A percentile compares a stretch with the other conserved stretches of the same genome.
Conservation (phyloP, 1,284 basidiomycete genomes). For the Coniophora puteana region DNA sequence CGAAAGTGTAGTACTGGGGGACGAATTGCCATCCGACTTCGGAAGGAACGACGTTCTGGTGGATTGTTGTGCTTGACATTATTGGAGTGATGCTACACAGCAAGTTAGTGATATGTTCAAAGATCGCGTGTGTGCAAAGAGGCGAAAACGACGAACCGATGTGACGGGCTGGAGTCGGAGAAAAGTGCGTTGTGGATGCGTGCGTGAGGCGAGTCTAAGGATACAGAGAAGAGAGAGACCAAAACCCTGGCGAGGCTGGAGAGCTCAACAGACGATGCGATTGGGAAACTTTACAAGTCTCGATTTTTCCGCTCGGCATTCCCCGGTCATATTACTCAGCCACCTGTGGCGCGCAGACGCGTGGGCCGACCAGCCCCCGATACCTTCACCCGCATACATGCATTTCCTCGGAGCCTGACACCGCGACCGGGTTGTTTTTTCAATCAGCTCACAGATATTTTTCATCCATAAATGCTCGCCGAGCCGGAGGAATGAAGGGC, state of each 20-base stretch:
- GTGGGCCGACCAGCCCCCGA: too few species aligned
- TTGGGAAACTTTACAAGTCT: constrained; percentile 10
- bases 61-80: constrained; percentile 30
- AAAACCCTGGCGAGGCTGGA: constrained; percentile 12
- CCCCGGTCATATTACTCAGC: constrained; percentile 30
- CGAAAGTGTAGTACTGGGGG: constrained; percentile 95
- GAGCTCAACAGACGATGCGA: constrained; percentile 20
- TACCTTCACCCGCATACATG: too few species aligned
- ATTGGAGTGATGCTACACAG: constrained; percentile 26
- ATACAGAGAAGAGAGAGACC: constrained; percentile 29
- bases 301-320: constrained; percentile 28
- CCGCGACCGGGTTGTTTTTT: too few species aligned
- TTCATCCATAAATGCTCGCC: too few species aligned
- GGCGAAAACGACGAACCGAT: constrained; percentile 18
- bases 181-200: constrained; percentile 26
- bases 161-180: constrained; percentile 28
- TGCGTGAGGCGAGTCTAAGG: constrained; percentile 34
- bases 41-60: constrained; percentile 69
- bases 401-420: too few species aligned
- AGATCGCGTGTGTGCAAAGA: constrained; percentile 1
- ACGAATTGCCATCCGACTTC: constrained; percentile 98
- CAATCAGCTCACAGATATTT: too few species aligned
- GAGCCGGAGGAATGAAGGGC: too few species aligned
- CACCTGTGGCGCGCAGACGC: constrained; percentile 3
- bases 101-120: neutral